Evolutionary conservation across 441 rosid genomes (phyloP).

Genomic region (Rhodomyrtus psidioides): DNA sequence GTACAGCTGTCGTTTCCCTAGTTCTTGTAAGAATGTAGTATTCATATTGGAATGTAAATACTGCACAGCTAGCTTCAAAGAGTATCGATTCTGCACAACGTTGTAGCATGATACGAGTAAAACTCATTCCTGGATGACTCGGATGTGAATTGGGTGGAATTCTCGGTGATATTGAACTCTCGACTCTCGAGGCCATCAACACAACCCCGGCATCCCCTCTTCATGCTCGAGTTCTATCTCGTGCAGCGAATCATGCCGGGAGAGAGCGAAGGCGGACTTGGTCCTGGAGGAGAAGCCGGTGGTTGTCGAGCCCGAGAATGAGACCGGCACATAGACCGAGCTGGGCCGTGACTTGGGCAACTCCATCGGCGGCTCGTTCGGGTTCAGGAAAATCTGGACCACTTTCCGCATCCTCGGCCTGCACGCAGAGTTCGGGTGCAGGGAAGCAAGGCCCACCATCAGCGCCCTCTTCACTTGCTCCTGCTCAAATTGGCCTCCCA

Average conservation of each 20-base stretch:
- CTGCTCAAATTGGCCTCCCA: constrained; percentile 14
- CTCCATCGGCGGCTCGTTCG: constrained; percentile 18
- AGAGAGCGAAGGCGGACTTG: not conserved
- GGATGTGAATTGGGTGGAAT: not conserved
- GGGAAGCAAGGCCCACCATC: constrained; percentile 22
- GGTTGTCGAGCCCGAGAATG: constrained; percentile 4
- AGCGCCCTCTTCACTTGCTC: constrained; percentile 22
- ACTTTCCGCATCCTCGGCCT: constrained; percentile 25
- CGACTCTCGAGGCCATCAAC: not conserved
- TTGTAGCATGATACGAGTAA: not conserved
- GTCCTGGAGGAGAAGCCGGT: not conserved
- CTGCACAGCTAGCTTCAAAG: not conserved
- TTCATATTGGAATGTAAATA: not conserved
- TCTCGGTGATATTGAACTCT: not conserved
- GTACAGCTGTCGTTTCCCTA: not conserved
- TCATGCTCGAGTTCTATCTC: not conserved
- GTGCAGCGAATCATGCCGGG: not conserved
- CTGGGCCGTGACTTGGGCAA: constrained; percentile 18
- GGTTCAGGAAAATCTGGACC: constrained; percentile 24
- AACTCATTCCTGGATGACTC: not conserved
- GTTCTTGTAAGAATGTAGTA: not conserved
- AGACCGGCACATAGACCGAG: not conserved
- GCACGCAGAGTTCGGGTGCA: constrained; percentile 14
- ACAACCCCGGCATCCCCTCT: not conserved
- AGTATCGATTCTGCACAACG: not conserved